Evolutionary conservation across 371 early-diverging fungal genomes (phyloP), one percentile per base, ranked within the genome.

Genomic region (Syncephalastrum contaminatum): DNA sequence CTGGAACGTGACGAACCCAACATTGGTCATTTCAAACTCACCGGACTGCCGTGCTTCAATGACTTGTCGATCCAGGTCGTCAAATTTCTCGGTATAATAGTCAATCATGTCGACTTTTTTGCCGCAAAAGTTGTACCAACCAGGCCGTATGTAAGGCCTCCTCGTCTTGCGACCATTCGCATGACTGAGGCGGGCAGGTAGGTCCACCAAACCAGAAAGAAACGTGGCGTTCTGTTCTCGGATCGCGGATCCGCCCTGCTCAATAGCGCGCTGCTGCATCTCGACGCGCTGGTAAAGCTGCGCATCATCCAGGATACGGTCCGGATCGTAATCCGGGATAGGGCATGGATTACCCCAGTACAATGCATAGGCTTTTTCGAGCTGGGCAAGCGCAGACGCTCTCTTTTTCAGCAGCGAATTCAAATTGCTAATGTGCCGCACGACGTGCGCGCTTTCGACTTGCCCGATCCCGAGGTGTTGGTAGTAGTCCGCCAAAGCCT

Each of bases 371-470:
- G 70, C 69, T 15, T 40, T 53, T 63, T 82, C 82, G 41, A 79
- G 48, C 1, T 66, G 58, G 10, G 55, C 59, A 19, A 82, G 47
- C 2, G 69, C 71, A 4, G 57, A 3, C 1, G 73, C 66, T 40
- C 82, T 62, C 43, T 70, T 63, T 51, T 63, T 57, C 10, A 79
- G 55, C 41, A 72, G 46, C 5, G 59, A 52, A 30, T 60, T 52
- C 10, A 82, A 45, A 36, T 67, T 25, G 20, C 65, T 58, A 1
- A 86, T 76, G 43, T 79, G 73, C 18, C 82, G 78, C 30, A 77
- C 77, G 12, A 86, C 77, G 59, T 82, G 72, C 12, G 75, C 71
- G 42, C 67, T 72, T 50, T 80, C 77, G 0, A 86, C 86, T 1
- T 49, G 25, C 18, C 86, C 86, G 8, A 75, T 63, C 2, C 69